Base-by-base conservation (phyloP, 768 basidiomycete genomes). In the Mycena maculata region DNA sequence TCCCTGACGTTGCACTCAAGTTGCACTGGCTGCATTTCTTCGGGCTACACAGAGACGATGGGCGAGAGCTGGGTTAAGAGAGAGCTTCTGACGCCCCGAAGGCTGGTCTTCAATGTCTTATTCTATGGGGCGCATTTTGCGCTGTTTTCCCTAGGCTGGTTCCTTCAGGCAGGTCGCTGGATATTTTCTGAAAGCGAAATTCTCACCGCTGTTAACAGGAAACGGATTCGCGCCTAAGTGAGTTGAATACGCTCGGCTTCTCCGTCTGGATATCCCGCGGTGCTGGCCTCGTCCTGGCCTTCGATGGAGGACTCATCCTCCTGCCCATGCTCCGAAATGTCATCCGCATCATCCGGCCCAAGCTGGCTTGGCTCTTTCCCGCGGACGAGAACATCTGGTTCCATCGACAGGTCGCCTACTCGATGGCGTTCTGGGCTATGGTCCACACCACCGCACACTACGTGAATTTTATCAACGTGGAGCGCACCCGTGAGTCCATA, bases 321-420 rank as follows among this genome's bases (percentile, higher is more conserved):
- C 75, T 98, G 39, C 96, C 96, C 27, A 90, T 97, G 89, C 78
- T 96, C 58, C 92, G 95, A 73, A 96, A 96, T 77, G 80, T 94
- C 74, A 88, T 97, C 75, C 92, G 93, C 63, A 79, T 94, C 68
- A 79, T 96, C 67, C 91, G 96, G 31, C 96, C 95, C 20, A 87
- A 83, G 71, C 74, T 97, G 55, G 78, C 88, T n/a, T 92, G 92
- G 88, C 80, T 93, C 59, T 90, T 97, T 82, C 95, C 95, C 12
- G 91, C 92, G 61, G 96, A 98, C 77, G 95, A 97, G 82, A 94
- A 94, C 71, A 91, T 97, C 73, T 96, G 95, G 95, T 95, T 93
- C 84, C 95, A 97, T 78, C 85, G 94, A 63, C 95, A 96, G 74
- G 93, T 97, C 36, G 96, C 96, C 15, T 98, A 98, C 77, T 93